Evolutionary conservation across 768 basidiomycete species (phyloP).

Genomic region (Gloeophyllum trabeum): DNA sequence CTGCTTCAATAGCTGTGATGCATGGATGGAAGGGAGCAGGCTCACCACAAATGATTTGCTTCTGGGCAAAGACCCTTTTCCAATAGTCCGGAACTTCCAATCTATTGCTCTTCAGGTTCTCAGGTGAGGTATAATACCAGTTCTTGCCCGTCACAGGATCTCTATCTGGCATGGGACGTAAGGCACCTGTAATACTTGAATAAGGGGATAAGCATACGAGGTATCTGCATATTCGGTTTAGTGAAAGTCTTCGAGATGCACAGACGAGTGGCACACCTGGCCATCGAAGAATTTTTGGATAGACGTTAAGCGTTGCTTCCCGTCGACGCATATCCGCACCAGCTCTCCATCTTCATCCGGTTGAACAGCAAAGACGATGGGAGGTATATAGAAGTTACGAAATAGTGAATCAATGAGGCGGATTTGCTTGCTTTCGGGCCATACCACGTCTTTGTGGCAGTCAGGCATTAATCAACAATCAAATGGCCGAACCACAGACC

Average conservation of each 20-base stretch:
- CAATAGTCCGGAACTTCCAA: neutral
- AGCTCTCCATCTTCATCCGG: slow-evolving; percentile 28
- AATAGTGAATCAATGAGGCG: slow-evolving; percentile 39
- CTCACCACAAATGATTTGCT: neutral
- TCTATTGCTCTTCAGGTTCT: neutral
- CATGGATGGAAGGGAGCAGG: neutral
- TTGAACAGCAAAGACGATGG: slow-evolving; percentile 33
- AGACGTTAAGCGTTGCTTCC: slow-evolving; percentile 40
- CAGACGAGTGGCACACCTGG: slow-evolving; percentile 16
- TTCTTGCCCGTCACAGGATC: slow-evolving; percentile 46
- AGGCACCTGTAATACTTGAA: no score
- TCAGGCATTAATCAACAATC: neutral
- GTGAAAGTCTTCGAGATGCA: neutral
- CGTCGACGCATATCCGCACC: slow-evolving; percentile 26
- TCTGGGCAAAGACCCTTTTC: neutral
- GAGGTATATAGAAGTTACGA: slow-evolving; percentile 42
- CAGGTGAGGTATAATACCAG: slow-evolving; percentile 23
- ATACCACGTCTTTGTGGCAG: slow-evolving; percentile 61
- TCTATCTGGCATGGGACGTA: slow-evolving; percentile 13
- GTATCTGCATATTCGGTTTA: no score
- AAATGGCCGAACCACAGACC: slow-evolving; percentile 25
- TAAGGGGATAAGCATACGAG: no score
- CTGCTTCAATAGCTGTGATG: neutral
- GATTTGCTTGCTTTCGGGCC: slow-evolving; percentile 59
- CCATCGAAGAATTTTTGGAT: slow-evolving; percentile 39